Percentiles rank a stretch among this genome's conserved stretches.
Evolutionary conservation across 331 rosid species (phyloP).

Genomic region (Acacia pycnantha): DNA sequence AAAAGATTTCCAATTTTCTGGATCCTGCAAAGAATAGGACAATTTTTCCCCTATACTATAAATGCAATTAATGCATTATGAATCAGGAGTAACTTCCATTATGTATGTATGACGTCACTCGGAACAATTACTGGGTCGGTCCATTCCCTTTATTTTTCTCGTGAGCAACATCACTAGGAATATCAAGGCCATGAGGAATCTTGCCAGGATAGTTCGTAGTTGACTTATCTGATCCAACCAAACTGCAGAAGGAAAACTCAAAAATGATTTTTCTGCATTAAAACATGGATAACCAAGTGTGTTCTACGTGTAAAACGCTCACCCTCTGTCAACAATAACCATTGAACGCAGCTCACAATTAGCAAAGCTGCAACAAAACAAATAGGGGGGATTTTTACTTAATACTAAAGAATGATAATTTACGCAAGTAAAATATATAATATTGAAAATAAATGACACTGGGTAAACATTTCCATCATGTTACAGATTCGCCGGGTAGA

Average conservation of each 20-base stretch:
- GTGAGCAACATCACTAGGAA: slow-evolving; percentile 65
- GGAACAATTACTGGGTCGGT: slow-evolving; percentile 22
- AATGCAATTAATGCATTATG: not conserved
- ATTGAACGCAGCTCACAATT: slow-evolving; percentile 92
- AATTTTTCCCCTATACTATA: not conserved
- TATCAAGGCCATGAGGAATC: slow-evolving; percentile 67
- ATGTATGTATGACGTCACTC: not conserved
- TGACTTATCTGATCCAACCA: slow-evolving; percentile 61
- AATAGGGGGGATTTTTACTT: slow-evolving; percentile 10
- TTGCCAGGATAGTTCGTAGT: slow-evolving; percentile 73
- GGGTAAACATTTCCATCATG: not conserved
- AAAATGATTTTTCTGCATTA: slow-evolving; percentile 18
- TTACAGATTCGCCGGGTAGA: not conserved
- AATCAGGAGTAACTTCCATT: not conserved
- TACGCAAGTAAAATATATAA: not conserved
- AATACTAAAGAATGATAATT: not conserved
- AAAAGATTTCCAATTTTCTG: not conserved
- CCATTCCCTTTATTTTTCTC: slow-evolving; percentile 46
- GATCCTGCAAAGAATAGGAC: not conserved
- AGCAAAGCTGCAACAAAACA: slow-evolving; percentile 65
- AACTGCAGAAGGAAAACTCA: slow-evolving; percentile 43
- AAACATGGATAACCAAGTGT: not conserved
- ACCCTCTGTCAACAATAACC: slow-evolving; percentile 77
- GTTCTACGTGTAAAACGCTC: slow-evolving; percentile 31
- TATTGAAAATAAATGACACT: not conserved